Evolutionary conservation across 2,329 filamentous ascomycete genomes (phyloP).

Genomic region (Trichoderma hamatum): DNA sequence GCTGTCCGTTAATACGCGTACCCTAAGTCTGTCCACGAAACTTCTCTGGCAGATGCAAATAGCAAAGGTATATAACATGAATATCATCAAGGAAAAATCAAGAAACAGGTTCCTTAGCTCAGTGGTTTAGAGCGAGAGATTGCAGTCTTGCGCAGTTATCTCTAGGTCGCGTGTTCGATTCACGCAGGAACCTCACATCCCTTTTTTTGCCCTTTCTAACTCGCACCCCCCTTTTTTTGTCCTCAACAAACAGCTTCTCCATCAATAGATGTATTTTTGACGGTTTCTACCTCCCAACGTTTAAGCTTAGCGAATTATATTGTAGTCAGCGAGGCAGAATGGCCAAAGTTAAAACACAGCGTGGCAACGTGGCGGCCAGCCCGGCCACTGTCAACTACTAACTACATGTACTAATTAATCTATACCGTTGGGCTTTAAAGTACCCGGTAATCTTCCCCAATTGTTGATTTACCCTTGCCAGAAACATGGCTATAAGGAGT

Average conservation of each 20-base stretch:
- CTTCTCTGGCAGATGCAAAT: background rate
- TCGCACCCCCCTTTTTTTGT: background rate
- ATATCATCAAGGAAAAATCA: background rate
- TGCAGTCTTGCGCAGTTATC: slow-evolving; percentile 28
- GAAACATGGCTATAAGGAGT: background rate
- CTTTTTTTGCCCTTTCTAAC: background rate
- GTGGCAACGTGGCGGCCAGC: background rate
- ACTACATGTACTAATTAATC: too few relatives aligned
- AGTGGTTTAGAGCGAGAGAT: slow-evolving; percentile 29
- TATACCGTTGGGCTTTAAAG: background rate
- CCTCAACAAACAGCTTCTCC: background rate
- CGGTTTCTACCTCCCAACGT: background rate
- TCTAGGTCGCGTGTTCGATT: slow-evolving; percentile 29
- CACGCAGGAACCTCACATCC: slow-evolving; percentile 24
- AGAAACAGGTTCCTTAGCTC: slow-evolving; percentile 23
- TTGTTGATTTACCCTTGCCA: background rate
- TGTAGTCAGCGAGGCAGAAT: background rate
- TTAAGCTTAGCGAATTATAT: background rate
- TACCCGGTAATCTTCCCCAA: background rate
- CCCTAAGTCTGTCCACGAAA: too few relatives aligned
- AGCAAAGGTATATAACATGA: background rate
- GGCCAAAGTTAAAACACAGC: background rate
- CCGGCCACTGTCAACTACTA: background rate
- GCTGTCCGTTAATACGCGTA: too few relatives aligned
- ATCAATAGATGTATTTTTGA: background rate